A percentile compares a stretch with the other conserved stretches of the same genome.
These are phyloP conservation scores for Rhizophora mangle DNA, from an alignment of 345 rosid species.

Conservation along the genomic window DNA sequence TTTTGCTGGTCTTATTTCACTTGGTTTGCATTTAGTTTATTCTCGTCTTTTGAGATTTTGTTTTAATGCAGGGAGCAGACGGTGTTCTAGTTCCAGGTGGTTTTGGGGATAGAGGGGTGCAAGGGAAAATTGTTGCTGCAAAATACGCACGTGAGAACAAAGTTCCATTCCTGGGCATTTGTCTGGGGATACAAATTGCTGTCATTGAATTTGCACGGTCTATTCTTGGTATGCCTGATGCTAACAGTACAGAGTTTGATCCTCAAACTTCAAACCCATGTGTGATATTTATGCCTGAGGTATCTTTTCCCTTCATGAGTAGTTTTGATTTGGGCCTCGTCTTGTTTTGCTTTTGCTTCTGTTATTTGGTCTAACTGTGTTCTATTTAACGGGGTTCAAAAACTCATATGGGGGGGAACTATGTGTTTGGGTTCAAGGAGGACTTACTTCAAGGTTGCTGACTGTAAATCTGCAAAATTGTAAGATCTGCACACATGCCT, in stretches of 20 bases:
- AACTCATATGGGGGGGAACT: conserved; percentile 96
- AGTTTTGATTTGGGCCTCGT: neutral
- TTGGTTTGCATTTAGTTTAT: no score
- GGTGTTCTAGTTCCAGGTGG: no score
- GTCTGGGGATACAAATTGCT: conserved; percentile 97
- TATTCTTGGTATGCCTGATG: conserved; percentile 71
- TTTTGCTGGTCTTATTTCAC: no score
- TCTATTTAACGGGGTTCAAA: conserved; percentile 65
- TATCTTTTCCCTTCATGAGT: conserved; percentile 16
- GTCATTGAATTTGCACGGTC: conserved; percentile 93
- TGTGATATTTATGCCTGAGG: conserved; percentile 96
- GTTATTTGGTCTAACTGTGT: neutral
- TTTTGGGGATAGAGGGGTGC: no score
- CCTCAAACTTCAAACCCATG: conserved; percentile 68
- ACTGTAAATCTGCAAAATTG: conserved; percentile 70
- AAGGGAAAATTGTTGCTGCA: no score
- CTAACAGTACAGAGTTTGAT: conserved; percentile 87
- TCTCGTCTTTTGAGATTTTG: no score
- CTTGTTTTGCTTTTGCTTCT: neutral
- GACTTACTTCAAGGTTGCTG: conserved; percentile 60
- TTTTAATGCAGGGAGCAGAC: no score
- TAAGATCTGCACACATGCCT: neutral
- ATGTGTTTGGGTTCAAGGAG: conserved; percentile 93
- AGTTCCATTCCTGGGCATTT: conserved; percentile 92
- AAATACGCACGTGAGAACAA: no score